These are phyloP conservation scores for Salix koriyanagi DNA, from an alignment of 345 rosid genomes.

Conservation along the genomic window DNA sequence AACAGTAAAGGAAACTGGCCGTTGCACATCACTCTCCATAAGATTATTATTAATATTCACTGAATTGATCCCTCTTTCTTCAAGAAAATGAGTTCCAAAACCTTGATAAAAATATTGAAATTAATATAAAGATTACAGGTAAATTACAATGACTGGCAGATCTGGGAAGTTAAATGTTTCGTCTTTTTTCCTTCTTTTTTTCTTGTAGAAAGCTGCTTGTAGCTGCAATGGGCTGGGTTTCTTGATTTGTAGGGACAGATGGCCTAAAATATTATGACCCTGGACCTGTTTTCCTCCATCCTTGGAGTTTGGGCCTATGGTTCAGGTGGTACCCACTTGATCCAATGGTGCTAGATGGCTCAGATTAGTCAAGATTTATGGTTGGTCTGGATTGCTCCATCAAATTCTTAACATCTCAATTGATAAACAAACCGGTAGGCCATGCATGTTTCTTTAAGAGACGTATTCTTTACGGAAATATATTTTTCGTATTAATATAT, in stretches of 20 bases:
- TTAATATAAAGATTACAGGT: background rate
- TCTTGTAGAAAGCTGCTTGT: background rate
- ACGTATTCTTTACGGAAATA: too few species aligned
- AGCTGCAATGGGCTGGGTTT: background rate
- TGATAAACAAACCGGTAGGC: too few species aligned
- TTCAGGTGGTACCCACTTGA: background rate
- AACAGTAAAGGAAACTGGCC: slow-evolving; percentile 56
- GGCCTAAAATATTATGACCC: background rate
- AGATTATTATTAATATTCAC: background rate
- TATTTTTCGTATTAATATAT: too few species aligned
- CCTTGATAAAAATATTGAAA: slow-evolving; percentile 24
- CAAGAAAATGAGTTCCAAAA: background rate
- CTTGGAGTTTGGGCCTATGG: background rate
- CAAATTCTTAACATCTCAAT: too few species aligned
- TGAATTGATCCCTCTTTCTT: background rate
- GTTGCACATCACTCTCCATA: slow-evolving; percentile 53
- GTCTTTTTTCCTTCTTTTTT: background rate
- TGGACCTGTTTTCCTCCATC: background rate
- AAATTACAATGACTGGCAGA: background rate
- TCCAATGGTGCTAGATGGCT: background rate
- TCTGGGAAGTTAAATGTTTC: background rate
- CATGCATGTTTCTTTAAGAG: too few species aligned
- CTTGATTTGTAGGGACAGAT: background rate
- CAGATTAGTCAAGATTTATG: too few species aligned
- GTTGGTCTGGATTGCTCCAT: too few species aligned